Percentiles rank a stretch among this genome's conserved stretches.
phyloP scores from a whole-genome alignment of 306 rosid species.

The Cyclanthera cordifolia region DNA sequence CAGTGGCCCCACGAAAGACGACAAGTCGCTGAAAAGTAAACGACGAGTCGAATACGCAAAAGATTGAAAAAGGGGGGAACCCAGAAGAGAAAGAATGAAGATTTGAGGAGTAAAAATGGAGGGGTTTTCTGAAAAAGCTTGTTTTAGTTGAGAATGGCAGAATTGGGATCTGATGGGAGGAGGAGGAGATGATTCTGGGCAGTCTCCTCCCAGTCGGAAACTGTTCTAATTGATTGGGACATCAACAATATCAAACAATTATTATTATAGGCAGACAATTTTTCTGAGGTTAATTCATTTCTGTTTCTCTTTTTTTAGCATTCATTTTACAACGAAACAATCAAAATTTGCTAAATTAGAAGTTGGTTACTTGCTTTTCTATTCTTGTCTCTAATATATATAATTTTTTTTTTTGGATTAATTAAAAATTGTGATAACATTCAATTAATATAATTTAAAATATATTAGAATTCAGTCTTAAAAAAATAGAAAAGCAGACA shows the following conservation, averaged over 20 bases:
- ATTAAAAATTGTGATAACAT: no score
- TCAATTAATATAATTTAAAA: no score
- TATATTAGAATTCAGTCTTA: no score
- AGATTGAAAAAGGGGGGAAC: not conserved
- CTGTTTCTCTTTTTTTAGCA: not conserved
- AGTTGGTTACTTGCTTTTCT: not conserved
- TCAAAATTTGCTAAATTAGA: not conserved
- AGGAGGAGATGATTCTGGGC: not conserved
- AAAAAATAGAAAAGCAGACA: no score
- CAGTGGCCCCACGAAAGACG: not conserved
- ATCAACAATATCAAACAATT: not conserved
- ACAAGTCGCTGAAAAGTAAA: constrained; percentile 2
- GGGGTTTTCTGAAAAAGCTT: not conserved
- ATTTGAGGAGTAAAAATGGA: not conserved
- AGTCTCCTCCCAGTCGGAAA: not conserved
- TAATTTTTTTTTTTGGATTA: no score
- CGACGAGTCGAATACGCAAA: not conserved
- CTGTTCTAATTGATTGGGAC: constrained; percentile 3
- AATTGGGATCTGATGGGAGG: not conserved
- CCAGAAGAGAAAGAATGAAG: not conserved
- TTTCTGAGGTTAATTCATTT: not conserved
- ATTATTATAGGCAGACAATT: not conserved
- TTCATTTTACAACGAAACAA: not conserved
- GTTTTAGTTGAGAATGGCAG: not conserved
- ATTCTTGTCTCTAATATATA: not conserved